Base-by-base conservation (phyloP, 208 protist genomes). In the Spongospora subterranea region DNA sequence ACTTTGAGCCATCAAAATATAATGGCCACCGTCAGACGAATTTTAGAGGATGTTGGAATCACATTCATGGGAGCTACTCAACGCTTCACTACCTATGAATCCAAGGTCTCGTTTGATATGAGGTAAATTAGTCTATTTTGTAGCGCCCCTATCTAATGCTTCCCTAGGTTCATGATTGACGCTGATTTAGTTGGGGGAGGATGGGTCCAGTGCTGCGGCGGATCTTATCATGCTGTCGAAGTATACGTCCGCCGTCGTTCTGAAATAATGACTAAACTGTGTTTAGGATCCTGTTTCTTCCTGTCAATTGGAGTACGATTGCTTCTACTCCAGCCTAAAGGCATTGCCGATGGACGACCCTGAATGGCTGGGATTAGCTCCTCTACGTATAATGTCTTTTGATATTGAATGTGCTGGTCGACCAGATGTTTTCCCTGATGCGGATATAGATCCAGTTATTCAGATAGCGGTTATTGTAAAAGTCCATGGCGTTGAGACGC, bases 401-500 rank as follows among this genome's bases (percentile, higher is more conserved):
- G 97, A 96, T 96, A 95, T 95, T 20, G 94, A 99, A 94, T 99
- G 98, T 91, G 95, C 97, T 41, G 98, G 98, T 35, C 95, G 97
- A 50, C 98, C 98, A 88, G 98, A 98, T 1, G 82, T 98, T 50
- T 99, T 99, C 92, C 99, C 99, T 0, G 97, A 99, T 50, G 94
- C 99, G 39, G 97, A 99, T 88, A 89, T 97, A 38, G 99, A 99
- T 94, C 97, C 98, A 20, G 98, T 99, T 32, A 99, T 99, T 93
- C 98, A 99, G 92, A 99, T 99, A 82, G 97, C 98, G 0, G 35
- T 35, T 50, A 88, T 77, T 45, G 40, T 82, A 20, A 82, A 82
- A 43, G 71, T 82, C 71, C 95, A 97, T 46, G 92, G 92, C 24
- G 29, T 43, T 17, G 43, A 77, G 29, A 50, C 92, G 35, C 77